Conservation (phyloP, 306 rosid species). For the Cicer bijugum region DNA sequence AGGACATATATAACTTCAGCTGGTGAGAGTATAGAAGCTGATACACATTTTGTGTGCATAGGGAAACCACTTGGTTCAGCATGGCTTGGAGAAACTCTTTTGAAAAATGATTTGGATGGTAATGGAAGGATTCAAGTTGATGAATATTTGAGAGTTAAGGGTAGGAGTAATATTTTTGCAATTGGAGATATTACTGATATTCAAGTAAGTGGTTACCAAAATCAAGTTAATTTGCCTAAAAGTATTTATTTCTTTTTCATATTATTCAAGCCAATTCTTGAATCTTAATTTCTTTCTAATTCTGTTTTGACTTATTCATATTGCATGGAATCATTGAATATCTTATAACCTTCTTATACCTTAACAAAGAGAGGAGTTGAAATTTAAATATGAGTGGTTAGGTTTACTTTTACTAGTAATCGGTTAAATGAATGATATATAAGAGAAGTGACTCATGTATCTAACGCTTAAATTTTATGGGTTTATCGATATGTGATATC, state of each 20-base stretch:
- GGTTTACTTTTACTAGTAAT: too few species aligned
- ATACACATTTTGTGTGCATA: slow-evolving; percentile 67
- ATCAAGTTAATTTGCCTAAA: background rate
- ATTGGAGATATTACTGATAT: slow-evolving; percentile 82
- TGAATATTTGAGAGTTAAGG: slow-evolving; percentile 65
- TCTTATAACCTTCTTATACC: too few species aligned
- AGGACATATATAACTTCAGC: slow-evolving; percentile 60
- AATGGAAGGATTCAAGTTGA: slow-evolving; percentile 73
- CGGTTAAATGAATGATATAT: too few species aligned
- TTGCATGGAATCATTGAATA: too few species aligned
- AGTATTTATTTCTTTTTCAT: background rate
- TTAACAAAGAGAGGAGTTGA: too few species aligned
- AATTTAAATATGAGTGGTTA: too few species aligned
- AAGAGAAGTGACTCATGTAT: too few species aligned
- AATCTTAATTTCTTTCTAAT: too few species aligned
- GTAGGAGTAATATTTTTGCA: slow-evolving; percentile 69
- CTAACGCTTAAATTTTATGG: too few species aligned
- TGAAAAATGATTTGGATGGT: slow-evolving; percentile 54
- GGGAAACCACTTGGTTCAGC: slow-evolving; percentile 61
- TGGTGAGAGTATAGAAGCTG: slow-evolving; percentile 67
- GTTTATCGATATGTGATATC: too few species aligned
- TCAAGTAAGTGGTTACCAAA: slow-evolving; percentile 56
- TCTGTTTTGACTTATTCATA: background rate
- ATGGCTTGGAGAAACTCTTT: slow-evolving; percentile 67
- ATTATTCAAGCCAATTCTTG: too few species aligned